Base-by-base conservation (phyloP, 2,329 filamentous ascomycete genomes). In the Knufia petricola region DNA sequence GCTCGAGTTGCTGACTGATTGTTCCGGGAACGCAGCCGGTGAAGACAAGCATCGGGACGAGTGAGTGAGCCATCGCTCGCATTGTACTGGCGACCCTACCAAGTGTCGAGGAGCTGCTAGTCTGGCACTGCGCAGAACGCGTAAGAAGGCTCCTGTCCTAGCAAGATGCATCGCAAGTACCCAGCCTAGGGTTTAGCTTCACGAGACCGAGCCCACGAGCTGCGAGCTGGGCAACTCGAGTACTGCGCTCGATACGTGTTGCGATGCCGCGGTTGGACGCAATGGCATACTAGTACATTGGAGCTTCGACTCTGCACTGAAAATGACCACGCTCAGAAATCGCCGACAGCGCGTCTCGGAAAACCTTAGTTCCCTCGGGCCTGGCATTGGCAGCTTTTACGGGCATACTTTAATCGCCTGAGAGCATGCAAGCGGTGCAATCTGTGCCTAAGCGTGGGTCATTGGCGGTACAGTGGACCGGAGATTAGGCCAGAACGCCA, bases 101-200 rank as follows among this genome's bases (percentile, higher is more conserved):
- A 9, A 9, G 12, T 19, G 15, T 21, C 37, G 45, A 30, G 37
- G 23, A 43, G 46, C 30, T 30, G 37, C 32, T 23, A 52, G 23
- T 37, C 49, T 48, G 10, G 54, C 55, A 44, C 43, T 49, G 44
- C 51, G 54, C 17, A 50, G 46, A 30, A 50, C 52, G n/a, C 54
- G 38, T 31, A 58, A 48, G 46, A 57, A 57, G 9, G 50, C 56
- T 21, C 56, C 56, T 3, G 54, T 58, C 21, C 47, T 52, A 39
- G 49, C 46, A 32, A 58, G 54, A 40, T 52, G 51, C 56, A 58
- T 58, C 10, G 20, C 34, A n/a, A 37, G 12, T 37, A 23, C 24
- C 8, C n/a, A n/a, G 21, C 39, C 17, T 10, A 41, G 20, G 13
- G 13, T 26, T 10, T 12, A 26, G 32, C 10, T 36, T 36, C 4